A percentile compares a stretch with the other conserved stretches of the same genome.
phyloP scores from a whole-genome alignment of 2,329 filamentous ascomycete genomes.

The Arachnomyces sp. region DNA sequence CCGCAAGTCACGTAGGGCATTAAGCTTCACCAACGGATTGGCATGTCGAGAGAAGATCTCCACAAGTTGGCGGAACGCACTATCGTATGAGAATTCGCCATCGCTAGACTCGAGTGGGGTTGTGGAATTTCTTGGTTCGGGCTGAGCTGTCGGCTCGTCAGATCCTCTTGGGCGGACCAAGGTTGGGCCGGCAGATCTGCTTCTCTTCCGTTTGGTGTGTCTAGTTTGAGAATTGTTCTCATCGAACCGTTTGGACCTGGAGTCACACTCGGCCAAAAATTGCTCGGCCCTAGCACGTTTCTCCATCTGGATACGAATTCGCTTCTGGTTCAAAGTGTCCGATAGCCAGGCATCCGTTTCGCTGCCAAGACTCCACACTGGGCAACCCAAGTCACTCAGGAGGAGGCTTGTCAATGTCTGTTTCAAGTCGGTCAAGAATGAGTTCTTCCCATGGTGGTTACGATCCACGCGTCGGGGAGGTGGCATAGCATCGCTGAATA shows the following conservation, averaged over 20 bases:
- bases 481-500: constrained; percentile 29
- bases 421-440: constrained; percentile 70
- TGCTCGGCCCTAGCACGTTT: constrained; percentile 31
- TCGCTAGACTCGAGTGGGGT: constrained; percentile 19
- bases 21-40: constrained; percentile 79
- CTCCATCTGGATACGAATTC: constrained; percentile 32
- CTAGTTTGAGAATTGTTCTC: constrained; percentile 11
- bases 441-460: constrained; percentile 59
- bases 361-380: constrained; percentile 79
- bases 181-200: constrained; percentile 25
- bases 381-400: constrained; percentile 79
- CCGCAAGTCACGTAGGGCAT: constrained; percentile 74
- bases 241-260: constrained; percentile 20
- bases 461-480: constrained; percentile 28
- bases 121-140: constrained; percentile 1
- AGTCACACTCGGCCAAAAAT: constrained; percentile 32
- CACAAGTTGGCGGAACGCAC: constrained; percentile 71
- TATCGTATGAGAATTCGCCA: constrained; percentile 63
- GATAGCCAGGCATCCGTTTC: constrained; percentile 87
- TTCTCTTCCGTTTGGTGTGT: constrained; percentile 21
- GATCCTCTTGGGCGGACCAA: constrained; percentile 1
- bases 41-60: constrained; percentile 83
- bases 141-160: neutral
- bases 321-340: constrained; percentile 45
- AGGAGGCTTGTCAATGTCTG: constrained; percentile 76